Base-by-base conservation (phyloP, 176 grass and related monocot species). In the Secale cereale region DNA sequence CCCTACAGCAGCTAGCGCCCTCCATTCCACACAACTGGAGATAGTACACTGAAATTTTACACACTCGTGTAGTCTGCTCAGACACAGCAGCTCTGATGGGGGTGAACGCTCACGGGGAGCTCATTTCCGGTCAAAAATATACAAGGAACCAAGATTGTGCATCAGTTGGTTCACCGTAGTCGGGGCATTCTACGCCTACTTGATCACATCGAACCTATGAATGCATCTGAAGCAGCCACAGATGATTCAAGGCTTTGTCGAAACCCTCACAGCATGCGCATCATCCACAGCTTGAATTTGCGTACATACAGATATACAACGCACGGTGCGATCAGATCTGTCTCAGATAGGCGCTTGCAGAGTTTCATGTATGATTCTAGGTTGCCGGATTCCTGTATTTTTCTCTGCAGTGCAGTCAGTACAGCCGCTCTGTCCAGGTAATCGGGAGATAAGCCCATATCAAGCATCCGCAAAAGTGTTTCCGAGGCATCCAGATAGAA, bases 341-440 rank as follows among this genome's bases (percentile, higher is more conserved):
- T 86, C 72, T 92, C 93, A 0, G 91, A 94, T 61, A 98, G 83
- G 32, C 80, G 90, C 86, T 92, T 91, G 87, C 95, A 98, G 45
- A 98, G 87, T 59, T 85, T 95, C 71, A 90, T 72, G 74, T 98
- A 95, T 11, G 83, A 90, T 85, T 93, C 95, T 57, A 93, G 90
- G 82, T 80, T 84, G 62, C 91, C 93, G 2, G 89, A 87, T 88
- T 98, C 93, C 48, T 90, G 95, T 84, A 98, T 93, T 80, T 65
- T 91, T 45, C 90, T 95, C 78, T 65, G 85, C 57, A 98, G 81
- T 68, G 93, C 81, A 19, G 89, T 92, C 62, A 95, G 77, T 65
- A 98, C 95, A 66, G 93, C 95, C 26, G 92, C 93, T 74, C 95
- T 87, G 76, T 98, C 93, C 48, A 92, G 78, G 88, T 95, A 98